Evolutionary conservation across 345 rosid genomes (phyloP), one percentile per base, ranked within the genome.

Genomic region (Cardamine resedifolia): DNA sequence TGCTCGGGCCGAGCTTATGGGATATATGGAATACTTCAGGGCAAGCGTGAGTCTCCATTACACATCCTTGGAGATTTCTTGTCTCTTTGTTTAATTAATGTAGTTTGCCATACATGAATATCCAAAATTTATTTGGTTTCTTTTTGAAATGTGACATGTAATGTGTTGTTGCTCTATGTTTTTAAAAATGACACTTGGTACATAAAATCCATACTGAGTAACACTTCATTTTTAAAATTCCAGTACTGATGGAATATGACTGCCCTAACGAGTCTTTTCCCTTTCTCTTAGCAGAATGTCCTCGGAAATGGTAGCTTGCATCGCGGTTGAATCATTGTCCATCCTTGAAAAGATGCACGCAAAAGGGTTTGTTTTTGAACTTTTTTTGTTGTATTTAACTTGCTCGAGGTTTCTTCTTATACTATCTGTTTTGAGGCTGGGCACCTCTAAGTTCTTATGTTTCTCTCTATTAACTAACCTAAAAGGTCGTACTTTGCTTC

Each of bases 1-100:
- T 92, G 76, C 82, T 96, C 57, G 99, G 98, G 33, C 99, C 99
- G 4, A 96, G 99, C 78, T 85, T 92, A 77, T 96, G 99, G 98
- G 99, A 96, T 81, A 87, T 90, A 44, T 96, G 98, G 99, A 96
- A 89, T 82, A 77, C 88, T 51, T 86, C 92, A 58, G 92, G 97
- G 68, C 95, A 92, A 79, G 82, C 92, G 99, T 96, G 73, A 87
- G 97, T 86, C 49, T 76, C 59, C 34, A n/a, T 55, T 52, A 39
- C 64, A 70, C 59, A 48, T 34, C n/a, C 62, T 45, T 36, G 21
- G 48, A 34, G 60, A 39, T 58, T 53, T 74, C 31, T 48, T 26
- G 16, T 47, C 45, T 18, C 41, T 34, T 55, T 41, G 2, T 28
- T 63, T 21, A 34, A 27, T 2, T 33, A 28, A 8, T 38, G 30